Evolutionary conservation across 1,284 basidiomycete species (phyloP), one percentile per base, ranked within the genome.

Genomic region (Hypsizygus ulmarius): DNA sequence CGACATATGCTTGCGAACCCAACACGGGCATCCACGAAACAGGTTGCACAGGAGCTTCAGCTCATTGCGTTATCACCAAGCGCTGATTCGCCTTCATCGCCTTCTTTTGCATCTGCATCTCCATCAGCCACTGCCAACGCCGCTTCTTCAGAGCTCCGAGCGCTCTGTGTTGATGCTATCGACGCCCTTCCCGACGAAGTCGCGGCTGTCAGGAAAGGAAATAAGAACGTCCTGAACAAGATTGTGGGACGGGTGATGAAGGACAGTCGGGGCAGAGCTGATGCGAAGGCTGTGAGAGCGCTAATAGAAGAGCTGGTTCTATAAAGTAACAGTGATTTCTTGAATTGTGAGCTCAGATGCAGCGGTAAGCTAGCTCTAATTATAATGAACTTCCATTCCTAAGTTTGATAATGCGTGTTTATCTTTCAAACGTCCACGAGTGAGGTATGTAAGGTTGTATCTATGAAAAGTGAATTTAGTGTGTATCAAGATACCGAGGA

Each of bases 171-270:
- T 41, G 68, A 78, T 5, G 88, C 85, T 0, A 82, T 97, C 14
- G 63, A 66, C 5, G 78, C 75, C 5, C 69, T 93, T 39, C 90
- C 92, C 0, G 70, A 76, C 38, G 91, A 95, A 60, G 84, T 80
- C 0, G 76, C 77, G 5, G 84, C 82, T 15, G 79, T 91, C 15
- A 77, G 78, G 12, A 71, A 74, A 32, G 94, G 96, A 0, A 88
- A 91, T 50, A 67, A 71, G 25, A 93, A 90, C 53, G 93, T 95
- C 1, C 62, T 97, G 34, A 93, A 93, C 72, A 86, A 89, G 52
- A 77, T 99, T 28, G 78, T 98, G 5, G 96, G 96, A 0, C 78
- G 82, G 62, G 90, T 96, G 16, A 97, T 98, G 93, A 90, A 85
- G 66, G 66, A 79, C 44, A 90, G 85, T 50, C 75, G 81, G 50